phyloP scores from a whole-genome alignment of 768 basidiomycete species.

The Jaapia argillacea region DNA sequence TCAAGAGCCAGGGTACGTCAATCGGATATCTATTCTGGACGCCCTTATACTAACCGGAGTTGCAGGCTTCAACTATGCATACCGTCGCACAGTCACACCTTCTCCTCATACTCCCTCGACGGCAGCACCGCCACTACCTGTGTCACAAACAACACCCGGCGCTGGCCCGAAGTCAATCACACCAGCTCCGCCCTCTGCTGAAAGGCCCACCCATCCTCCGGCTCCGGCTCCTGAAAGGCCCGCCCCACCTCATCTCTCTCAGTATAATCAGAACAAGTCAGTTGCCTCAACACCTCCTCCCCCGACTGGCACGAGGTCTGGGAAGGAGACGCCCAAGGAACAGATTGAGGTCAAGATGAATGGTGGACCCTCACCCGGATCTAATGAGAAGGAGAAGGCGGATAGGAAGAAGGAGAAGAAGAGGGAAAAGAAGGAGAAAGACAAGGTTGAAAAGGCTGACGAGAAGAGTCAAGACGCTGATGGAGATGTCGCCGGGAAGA shows the following conservation, averaged over 20 bases:
- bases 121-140: conserved; percentile 42
- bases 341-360: conserved; percentile 20
- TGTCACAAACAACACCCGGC: too few species aligned
- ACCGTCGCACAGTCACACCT: conserved; percentile 63
- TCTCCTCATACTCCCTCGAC: conserved; percentile 51
- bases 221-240: conserved; percentile 19
- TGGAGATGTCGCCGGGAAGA: conserved; percentile 17
- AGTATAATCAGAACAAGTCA: too few species aligned
- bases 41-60: neutral
- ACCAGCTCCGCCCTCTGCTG: conserved; percentile 20
- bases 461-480: conserved; percentile 22
- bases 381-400: conserved; percentile 42
- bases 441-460: conserved; percentile 30
- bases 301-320: conserved; percentile 16
- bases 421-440: conserved; percentile 52
- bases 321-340: conserved; percentile 25
- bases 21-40: conserved; percentile 2
- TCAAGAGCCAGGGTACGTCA: conserved; percentile 78
- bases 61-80: conserved; percentile 92
- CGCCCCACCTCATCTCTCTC: conserved; percentile 22
- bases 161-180: conserved; percentile 23
- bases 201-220: conserved; percentile 23
- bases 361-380: conserved; percentile 32
- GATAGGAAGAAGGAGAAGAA: conserved; percentile 42
- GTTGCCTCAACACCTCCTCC: conserved; percentile 17